Evolutionary conservation across 2,329 filamentous ascomycete genomes (phyloP).

Genomic region (Hypoxylon sp.): DNA sequence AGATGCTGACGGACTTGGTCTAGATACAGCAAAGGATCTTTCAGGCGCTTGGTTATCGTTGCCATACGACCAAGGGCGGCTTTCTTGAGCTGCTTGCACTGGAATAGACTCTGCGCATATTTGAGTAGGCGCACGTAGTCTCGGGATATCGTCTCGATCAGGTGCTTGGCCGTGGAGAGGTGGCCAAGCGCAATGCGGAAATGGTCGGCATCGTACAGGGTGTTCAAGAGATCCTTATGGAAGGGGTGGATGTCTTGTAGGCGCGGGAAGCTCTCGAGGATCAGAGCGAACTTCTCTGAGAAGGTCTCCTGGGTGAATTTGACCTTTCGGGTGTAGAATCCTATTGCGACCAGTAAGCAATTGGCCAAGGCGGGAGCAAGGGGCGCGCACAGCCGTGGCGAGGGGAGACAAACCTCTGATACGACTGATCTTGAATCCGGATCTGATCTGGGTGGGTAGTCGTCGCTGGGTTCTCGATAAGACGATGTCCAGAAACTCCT

Average conservation of each 20-base stretch:
- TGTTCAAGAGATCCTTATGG: constrained; percentile 90
- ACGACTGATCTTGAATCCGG: constrained; percentile 95
- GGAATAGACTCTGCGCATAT: constrained; percentile 96
- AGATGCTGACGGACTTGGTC: constrained; percentile 98
- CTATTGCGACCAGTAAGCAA: constrained; percentile 46
- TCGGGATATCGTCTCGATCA: constrained; percentile 94
- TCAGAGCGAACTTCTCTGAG: constrained; percentile 89
- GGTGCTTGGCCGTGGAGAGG: constrained; percentile 92
- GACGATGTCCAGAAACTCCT: constrained; percentile 98
- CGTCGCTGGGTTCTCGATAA: constrained; percentile 92
- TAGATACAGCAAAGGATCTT: constrained; percentile 93
- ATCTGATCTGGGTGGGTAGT: constrained; percentile 93
- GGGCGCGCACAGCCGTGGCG: constrained; percentile 1
- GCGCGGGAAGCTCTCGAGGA: constrained; percentile 92
- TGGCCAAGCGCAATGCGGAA: constrained; percentile 97
- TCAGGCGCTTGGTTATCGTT: constrained; percentile 92
- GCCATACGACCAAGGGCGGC: constrained; percentile 98
- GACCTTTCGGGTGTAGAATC: constrained; percentile 96
- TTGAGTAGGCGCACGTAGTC: constrained; percentile 97
- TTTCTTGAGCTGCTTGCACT: constrained; percentile 98
- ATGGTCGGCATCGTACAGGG: constrained; percentile 97
- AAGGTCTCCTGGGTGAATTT: constrained; percentile 99
- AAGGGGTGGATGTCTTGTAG: constrained; percentile 96
- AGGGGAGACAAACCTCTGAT: constrained; percentile 69
- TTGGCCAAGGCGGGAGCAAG: not conserved